Base-by-base conservation (phyloP, 495 filamentous ascomycete species). In the Penicillium mononematosum region DNA sequence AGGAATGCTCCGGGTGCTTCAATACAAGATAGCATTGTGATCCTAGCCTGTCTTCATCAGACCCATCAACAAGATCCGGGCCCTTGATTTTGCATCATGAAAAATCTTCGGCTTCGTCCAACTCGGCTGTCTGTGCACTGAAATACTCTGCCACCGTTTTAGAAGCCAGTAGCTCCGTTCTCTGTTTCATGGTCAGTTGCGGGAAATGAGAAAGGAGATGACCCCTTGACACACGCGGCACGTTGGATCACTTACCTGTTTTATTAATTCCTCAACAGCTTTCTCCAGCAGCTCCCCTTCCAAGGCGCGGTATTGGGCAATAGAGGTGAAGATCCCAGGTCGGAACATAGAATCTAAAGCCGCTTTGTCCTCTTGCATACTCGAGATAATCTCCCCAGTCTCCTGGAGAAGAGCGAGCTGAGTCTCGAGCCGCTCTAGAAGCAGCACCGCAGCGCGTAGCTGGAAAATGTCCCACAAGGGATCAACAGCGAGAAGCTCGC, bases 381-480 rank as follows among this genome's bases (percentile, higher is more conserved):
- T 63, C 8, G 62, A 59, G 41, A 81, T 52, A 16, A 74, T 66
- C 6, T 76, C 63, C 14, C 78, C 77, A 17, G 62, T 78, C 32
- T 68, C 70, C 44, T 72, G 69, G 25, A 94, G 73, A 24, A 75
- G 67, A 16, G 81, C 72, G 41, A 92, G 72, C 56, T 94, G 89
- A 1, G 73, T 61, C 62, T 85, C 79, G 24, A 95, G 66, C 10
- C 84, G 78, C 47, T 81, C 77, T 36, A 88, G 78, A 11, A 95
- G 66, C 5, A 89, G 70, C 3, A 84, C 78, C 17, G 87, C 73
- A 8, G 83, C 88, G 6, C 92, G 85, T 27, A 97, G 76, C 45
- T 82, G 80, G 63, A 92, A 90, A 14, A 97, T 66, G 19, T 87
- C 84, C 75, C 80, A 81, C 11, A 84, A 60, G 1, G 75, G 74